These are phyloP conservation scores for Neolentinus lepideus DNA, from an alignment of 1,284 basidiomycete species.

Conservation along the genomic window DNA sequence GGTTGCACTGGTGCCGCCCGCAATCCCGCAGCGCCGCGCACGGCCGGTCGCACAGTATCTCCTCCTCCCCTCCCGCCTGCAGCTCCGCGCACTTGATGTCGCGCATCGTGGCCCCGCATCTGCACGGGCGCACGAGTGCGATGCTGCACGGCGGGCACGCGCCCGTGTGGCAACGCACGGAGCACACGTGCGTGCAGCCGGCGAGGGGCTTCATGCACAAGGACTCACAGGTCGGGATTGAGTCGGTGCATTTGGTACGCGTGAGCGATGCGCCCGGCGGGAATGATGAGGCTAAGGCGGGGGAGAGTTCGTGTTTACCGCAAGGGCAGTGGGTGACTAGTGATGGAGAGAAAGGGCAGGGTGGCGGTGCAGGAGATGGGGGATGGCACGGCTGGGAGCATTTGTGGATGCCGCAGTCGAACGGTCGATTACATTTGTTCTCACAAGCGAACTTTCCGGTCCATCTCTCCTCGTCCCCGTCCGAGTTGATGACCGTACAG, in stretches of 20 bases:
- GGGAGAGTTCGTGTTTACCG: slow-evolving; percentile 54
- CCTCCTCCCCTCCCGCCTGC: slow-evolving; percentile 30
- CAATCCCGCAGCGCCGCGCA: slow-evolving; percentile 73
- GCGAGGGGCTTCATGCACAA: slow-evolving; percentile 60
- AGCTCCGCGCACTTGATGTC: slow-evolving; percentile 42
- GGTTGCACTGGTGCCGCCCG: slow-evolving; percentile 76
- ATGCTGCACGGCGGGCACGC: slow-evolving; percentile 72
- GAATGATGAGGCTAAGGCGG: slow-evolving; percentile 23
- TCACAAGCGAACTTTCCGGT: slow-evolving; percentile 66
- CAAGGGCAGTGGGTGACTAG: slow-evolving; percentile 76
- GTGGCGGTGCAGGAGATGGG: slow-evolving; percentile 47
- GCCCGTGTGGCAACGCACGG: slow-evolving; percentile 48
- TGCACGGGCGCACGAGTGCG: slow-evolving; percentile 64
- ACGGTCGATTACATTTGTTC: slow-evolving; percentile 51
- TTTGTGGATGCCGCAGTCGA: slow-evolving; percentile 70
- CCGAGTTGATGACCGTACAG: slow-evolving; percentile 19
- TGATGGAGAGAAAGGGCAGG: slow-evolving; percentile 71
- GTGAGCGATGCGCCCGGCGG: slow-evolving; percentile 25
- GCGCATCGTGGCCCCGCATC: slow-evolving; percentile 67
- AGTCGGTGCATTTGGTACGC: slow-evolving; percentile 61
- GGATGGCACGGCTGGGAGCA: slow-evolving; percentile 71
- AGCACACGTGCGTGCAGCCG: slow-evolving; percentile 65
- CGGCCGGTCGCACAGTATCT: slow-evolving; percentile 72
- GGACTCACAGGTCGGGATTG: slow-evolving; percentile 73
- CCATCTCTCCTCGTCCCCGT: slow-evolving; percentile 42